Base-by-base conservation (phyloP, 78 protist species). In the Dictyostelium discoideum region DNA sequence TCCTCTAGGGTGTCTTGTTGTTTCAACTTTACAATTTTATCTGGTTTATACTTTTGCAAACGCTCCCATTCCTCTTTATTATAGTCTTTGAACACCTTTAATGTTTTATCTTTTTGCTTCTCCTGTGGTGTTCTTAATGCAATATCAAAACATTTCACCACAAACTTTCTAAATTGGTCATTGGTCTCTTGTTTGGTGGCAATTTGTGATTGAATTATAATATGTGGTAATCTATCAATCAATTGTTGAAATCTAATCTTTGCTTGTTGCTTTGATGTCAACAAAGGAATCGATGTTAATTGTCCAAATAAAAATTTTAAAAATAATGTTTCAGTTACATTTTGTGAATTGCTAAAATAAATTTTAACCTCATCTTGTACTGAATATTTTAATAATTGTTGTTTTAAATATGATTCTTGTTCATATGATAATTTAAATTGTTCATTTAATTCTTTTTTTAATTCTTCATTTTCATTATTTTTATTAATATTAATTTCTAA, bases 341-440 rank as follows among this genome's bases (percentile, higher is more conserved):
- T 32, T 10, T 72, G 46, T 11, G 95, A 50, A 82, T 90, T 83
- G 2, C 3, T 29, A 54, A 90, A 90, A 24, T 82, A 90, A 2
- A 82, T 29, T 50, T 72, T 82, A 10, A 90, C 77, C 72, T 90
- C 95, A 11, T 90, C 95, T 46, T 50, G 46, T 2, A 90, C 76
- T 24, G 89, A 67, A 72, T 90, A 90, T 69, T 90, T 90, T 65
- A 90, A 54, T 69, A 90, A 50, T 32, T 90, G 95, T 90, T 90
- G 95, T 73, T 90, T 90, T n/a, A 90, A 82, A 50, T 77, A 90
- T 82, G 95, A 80, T 73, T 90, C 95, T 82, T 90, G 95, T 39
- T 90, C 95, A 69, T 32, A 77, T 9, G 78, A 72, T 72, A 90
- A 89, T 82, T 78, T 54, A 69, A 24, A 32, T 85, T 65, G 32